Evolutionary conservation across 345 rosid genomes (phyloP).

Genomic region (Toxicodendron radicans): DNA sequence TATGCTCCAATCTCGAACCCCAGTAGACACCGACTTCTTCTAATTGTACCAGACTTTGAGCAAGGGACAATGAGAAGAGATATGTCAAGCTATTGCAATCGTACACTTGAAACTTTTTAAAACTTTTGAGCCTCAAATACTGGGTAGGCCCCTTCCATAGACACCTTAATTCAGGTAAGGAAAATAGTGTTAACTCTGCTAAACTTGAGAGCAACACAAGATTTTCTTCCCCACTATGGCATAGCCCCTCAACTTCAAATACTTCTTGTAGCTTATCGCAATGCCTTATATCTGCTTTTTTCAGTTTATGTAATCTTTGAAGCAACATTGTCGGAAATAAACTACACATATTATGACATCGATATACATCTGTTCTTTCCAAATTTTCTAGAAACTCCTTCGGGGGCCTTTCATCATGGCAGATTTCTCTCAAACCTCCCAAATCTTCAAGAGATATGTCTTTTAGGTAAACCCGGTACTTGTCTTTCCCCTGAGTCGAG

Average conservation of each 20-base stretch:
- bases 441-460: too few relatives aligned
- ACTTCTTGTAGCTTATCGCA: constrained; percentile 13
- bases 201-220: background rate
- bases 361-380: background rate
- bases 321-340: constrained; percentile 11
- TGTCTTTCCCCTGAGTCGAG: too few relatives aligned
- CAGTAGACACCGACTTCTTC: too few relatives aligned
- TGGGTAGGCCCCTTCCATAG: constrained; percentile 17
- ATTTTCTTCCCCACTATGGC: background rate
- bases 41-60: too few relatives aligned
- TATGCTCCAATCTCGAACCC: too few relatives aligned
- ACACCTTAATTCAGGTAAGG: background rate
- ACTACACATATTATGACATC: background rate
- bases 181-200: background rate
- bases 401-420: background rate
- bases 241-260: constrained; percentile 7
- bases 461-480: too few relatives aligned
- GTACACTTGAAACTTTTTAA: background rate
- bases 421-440: too few relatives aligned
- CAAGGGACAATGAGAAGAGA: too few relatives aligned
- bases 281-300: background rate
- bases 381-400: constrained; percentile 15
- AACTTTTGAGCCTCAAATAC: constrained; percentile 2
- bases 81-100: too few relatives aligned
- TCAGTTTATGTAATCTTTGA: constrained; percentile 9